Conservation (phyloP, 352 stramenopile species). For the Poterioochromonas sp. region DNA sequence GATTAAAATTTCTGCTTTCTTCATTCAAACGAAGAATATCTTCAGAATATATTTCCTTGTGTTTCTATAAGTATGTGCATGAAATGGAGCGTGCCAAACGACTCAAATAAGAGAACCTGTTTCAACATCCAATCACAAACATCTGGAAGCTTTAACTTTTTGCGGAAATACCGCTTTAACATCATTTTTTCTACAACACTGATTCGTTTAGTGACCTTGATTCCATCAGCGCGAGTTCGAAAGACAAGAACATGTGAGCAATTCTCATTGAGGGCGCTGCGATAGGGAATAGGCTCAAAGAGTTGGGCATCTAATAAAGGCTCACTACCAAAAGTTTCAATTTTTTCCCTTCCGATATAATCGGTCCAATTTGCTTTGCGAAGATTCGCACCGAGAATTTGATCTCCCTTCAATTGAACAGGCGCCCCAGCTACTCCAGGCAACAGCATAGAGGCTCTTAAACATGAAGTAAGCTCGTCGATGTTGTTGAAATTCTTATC, state of each 20-base stretch:
- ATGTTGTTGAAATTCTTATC: conserved; percentile 56
- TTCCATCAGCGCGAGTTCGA: conserved; percentile 57
- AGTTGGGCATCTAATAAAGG: conserved; percentile 53
- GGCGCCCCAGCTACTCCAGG: conserved; percentile 63
- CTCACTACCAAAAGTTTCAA: not conserved
- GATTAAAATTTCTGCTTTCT: conserved; percentile 43
- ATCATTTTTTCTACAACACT: conserved; percentile 56
- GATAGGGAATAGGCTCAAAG: conserved; percentile 62
- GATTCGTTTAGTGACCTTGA: conserved; percentile 53
- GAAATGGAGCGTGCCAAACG: not conserved
- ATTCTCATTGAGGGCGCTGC: conserved; percentile 53
- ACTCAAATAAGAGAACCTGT: conserved; percentile 33
- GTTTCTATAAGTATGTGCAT: conserved; percentile 24
- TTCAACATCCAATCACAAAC: conserved; percentile 51
- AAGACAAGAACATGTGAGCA: conserved; percentile 61
- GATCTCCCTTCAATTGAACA: conserved; percentile 55
- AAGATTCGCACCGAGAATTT: no score
- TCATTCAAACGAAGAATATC: conserved; percentile 56
- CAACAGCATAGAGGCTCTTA: conserved; percentile 62
- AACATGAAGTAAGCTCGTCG: conserved; percentile 54
- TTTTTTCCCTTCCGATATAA: not conserved
- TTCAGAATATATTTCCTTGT: conserved; percentile 51
- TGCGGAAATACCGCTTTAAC: conserved; percentile 52
- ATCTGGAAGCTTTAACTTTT: conserved; percentile 52
- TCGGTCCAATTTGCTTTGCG: conserved; percentile 8